A percentile compares a stretch with the other conserved stretches of the same genome.
These are phyloP conservation scores for Cyberlindnera petersonii DNA, from an alignment of 805 yeast genomes.

Conservation along the genomic window DNA sequence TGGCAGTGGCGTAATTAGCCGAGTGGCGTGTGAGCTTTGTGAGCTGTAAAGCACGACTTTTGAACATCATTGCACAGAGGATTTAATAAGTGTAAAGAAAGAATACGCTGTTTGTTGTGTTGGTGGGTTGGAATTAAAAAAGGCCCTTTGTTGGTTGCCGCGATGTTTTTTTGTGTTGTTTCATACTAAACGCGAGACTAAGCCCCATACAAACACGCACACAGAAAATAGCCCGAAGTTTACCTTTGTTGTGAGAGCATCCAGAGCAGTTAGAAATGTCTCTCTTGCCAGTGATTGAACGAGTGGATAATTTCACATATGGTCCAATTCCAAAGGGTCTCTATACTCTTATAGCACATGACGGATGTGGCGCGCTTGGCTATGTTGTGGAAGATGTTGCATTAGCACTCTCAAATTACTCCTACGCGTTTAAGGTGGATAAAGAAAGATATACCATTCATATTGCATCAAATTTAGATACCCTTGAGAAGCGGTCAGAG, in stretches of 20 bases:
- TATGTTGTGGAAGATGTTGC: constrained; percentile 16
- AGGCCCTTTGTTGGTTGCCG: no score
- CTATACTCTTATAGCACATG: constrained; percentile 18
- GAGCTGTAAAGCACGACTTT: neutral
- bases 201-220: neutral
- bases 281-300: constrained; percentile 15
- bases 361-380: constrained; percentile 15
- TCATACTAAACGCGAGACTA: no score
- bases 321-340: constrained; percentile 3
- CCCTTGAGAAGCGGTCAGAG: constrained; percentile 38
- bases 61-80: no score
- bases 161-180: no score
- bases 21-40: neutral
- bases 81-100: no score
- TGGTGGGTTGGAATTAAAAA: no score
- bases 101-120: neutral
- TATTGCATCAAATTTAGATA: constrained; percentile 31
- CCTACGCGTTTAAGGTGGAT: constrained; percentile 25
- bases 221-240: neutral
- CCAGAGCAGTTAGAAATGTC: no score
- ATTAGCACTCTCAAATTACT: constrained; percentile 4
- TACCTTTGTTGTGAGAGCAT: no score
- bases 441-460: constrained; percentile 24
- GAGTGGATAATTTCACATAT: constrained; percentile 27
- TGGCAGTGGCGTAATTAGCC: constrained; percentile 2